Percentiles rank a stretch among this genome's conserved stretches.
Evolutionary conservation across 2,329 filamentous ascomycete genomes (phyloP).

Genomic region (Alternaria hordeiaustralica): DNA sequence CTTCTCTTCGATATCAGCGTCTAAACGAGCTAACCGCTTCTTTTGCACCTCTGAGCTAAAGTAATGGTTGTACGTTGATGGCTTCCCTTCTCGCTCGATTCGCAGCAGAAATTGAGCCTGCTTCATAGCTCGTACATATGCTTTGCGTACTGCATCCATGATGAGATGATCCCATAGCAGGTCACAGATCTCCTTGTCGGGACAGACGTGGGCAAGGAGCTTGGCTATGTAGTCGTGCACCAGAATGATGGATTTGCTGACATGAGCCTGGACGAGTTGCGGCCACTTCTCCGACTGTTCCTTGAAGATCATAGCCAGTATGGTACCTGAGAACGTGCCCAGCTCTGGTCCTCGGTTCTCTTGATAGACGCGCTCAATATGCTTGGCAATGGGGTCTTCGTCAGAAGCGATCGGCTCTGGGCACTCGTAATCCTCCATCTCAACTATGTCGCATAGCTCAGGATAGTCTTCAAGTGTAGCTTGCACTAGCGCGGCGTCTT

Average conservation of each 20-base stretch:
- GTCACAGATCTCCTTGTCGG: slow-evolving; percentile 52
- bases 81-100: slow-evolving; percentile 57
- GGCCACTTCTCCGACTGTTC: slow-evolving; percentile 64
- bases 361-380: slow-evolving; percentile 2
- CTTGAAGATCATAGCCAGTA: slow-evolving; percentile 18
- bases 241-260: slow-evolving; percentile 58
- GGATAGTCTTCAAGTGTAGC: neutral
- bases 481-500: neutral
- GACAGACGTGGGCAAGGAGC: slow-evolving; percentile 54
- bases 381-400: slow-evolving; percentile 5
- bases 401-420: neutral
- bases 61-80: slow-evolving; percentile 60
- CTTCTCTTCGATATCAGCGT: neutral
- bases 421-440: neutral
- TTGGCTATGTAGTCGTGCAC: slow-evolving; percentile 61
- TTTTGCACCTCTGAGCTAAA: slow-evolving; percentile 54
- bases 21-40: slow-evolving; percentile 30
- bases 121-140: slow-evolving; percentile 58
- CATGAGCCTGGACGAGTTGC: slow-evolving; percentile 55
- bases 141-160: slow-evolving; percentile 52
- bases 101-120: slow-evolving; percentile 61
- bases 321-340: slow-evolving; percentile 13
- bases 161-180: slow-evolving; percentile 55
- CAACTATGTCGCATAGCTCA: neutral
- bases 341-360: slow-evolving; percentile 2